Base-by-base conservation (phyloP, 805 yeast genomes). In the Starmera caribaea region DNA sequence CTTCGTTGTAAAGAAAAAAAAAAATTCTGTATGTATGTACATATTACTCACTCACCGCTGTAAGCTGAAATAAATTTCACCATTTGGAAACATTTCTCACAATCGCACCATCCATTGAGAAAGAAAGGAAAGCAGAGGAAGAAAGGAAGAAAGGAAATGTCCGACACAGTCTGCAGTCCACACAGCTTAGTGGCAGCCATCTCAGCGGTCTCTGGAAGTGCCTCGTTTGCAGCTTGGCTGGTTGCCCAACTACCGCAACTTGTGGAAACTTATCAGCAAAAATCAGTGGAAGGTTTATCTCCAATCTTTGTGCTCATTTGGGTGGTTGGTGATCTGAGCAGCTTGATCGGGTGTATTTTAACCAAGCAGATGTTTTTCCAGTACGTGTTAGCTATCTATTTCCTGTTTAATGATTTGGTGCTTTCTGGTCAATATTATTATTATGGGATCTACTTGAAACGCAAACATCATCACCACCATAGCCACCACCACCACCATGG, bases 351-450 rank as follows among this genome's bases (percentile, higher is more conserved):
- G 0, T 86, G 95, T 44, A 43, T 84, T 0, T 55, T 87, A 36
- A 87, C 96, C 0, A 56, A 73, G 7, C 96, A 89, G 44, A 64
- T 87, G 36, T 76, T 81, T n/a, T 89, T 88, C 59, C 97, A 88
- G 55, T 71, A 77, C 10, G 62, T 78, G 16, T 63, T 88, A 14
- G 85, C 94, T 0, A 42, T 72, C 2, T 89, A 89, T 59, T 88
- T 84, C 55, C 65, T 90, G 38, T 59, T 69, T 41, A 82, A 84
- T 45, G 97, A 89, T 59, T 39, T 71, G 17, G 63, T 85, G 10
- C 65, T 89, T 26, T 68, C 79, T 36, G 66, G 71, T 4, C 97
- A 89, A 57, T 88, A 70, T 56, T 73, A 76, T 58, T 78, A 84
- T 59, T 89, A 87, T 58, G 64, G 69, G 33, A 38, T 65, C 31